Base-by-base conservation (phyloP, 805 yeast species). In the Kuraishia ogatae region DNA sequence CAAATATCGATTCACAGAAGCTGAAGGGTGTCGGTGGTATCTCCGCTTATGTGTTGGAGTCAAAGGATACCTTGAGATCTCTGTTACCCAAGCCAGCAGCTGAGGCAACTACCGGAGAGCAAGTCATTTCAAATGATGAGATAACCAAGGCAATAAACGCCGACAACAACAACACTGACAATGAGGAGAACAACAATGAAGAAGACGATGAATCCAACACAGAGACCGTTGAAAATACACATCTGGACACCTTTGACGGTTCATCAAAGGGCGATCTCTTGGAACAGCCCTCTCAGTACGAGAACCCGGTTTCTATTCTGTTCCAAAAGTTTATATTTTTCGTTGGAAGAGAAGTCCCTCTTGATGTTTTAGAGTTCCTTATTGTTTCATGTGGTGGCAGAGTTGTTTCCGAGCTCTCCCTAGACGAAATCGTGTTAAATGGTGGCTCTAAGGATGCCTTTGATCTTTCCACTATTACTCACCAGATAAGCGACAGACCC, bases 401-500 rank as follows among this genome's bases (percentile, higher is more conserved):
- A 57, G 78, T 90, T 39, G 81, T 92, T 51, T 85, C 96, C 64
- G 99, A 94, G 72, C 81, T 94, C 56, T 87, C 94, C 1, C 69
- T 91, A 56, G 97, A 93, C 68, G 94, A 87, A 70, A 72, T 76
- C 61, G 70, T 72, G 57, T 62, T 72, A 52, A 74, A 77, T 61
- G 78, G 78, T 58, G 76, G 74, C 51, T 74, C 78, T 6, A 65
- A 68, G 52, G 77, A 78, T 53, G 43, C 43, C 4, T 73, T 85
- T 59, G 86, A 87, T 66, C 74, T 89, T 55, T 75, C 82, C 29
- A 73, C 77, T 53, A 82, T 94, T 52, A 94, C 99, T 17, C 99
- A 94, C 71, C 98, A 93, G 71, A 86, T 94, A 62, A 85, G 86
- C 60, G 99, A 94, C 71, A 84, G 99, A 71, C 98, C 99, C 29